Evolutionary conservation across 148 eudicot species (phyloP).

Genomic region (Rhododendron ferrugineum): DNA sequence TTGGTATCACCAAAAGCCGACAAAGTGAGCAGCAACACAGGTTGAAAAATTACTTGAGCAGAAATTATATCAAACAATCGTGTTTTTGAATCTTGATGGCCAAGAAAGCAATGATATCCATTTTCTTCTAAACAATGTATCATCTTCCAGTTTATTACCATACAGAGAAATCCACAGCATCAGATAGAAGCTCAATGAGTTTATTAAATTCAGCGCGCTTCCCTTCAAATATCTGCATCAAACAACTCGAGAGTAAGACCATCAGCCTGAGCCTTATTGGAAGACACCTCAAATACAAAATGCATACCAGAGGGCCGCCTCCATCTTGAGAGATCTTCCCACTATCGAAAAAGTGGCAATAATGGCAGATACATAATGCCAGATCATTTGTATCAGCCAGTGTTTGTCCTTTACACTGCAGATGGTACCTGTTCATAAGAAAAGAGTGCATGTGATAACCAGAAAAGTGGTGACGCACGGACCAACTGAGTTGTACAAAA

Average conservation of each 20-base stretch:
- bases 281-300: conserved; percentile 10
- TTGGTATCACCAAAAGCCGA: not conserved
- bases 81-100: not conserved
- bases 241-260: conserved; percentile 4
- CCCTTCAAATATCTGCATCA: conserved; percentile 50
- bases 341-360: conserved; percentile 58
- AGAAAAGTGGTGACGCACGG: not conserved
- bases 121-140: not conserved
- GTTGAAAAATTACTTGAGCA: not conserved
- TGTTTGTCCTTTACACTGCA: conserved; percentile 45
- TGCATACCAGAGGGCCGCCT: conserved; percentile 54
- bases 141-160: conserved; percentile 37
- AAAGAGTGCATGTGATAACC: conserved; percentile 10
- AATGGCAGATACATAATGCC: conserved; percentile 45
- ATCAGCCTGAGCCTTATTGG: conserved; percentile 5
- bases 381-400: conserved; percentile 23
- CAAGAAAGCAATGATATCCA: not conserved
- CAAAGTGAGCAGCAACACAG: not conserved
- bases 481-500: not conserved
- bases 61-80: not conserved
- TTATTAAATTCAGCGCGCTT: conserved; percentile 53
- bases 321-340: conserved; percentile 58
- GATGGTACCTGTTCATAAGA: conserved; percentile 60
- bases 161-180: conserved; percentile 49
- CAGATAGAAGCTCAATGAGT: conserved; percentile 51